A percentile compares a stretch with the other conserved stretches of the same genome.
Conservation (phyloP, 2,329 filamentous ascomycete genomes). For the Colletotrichum eleusines region DNA sequence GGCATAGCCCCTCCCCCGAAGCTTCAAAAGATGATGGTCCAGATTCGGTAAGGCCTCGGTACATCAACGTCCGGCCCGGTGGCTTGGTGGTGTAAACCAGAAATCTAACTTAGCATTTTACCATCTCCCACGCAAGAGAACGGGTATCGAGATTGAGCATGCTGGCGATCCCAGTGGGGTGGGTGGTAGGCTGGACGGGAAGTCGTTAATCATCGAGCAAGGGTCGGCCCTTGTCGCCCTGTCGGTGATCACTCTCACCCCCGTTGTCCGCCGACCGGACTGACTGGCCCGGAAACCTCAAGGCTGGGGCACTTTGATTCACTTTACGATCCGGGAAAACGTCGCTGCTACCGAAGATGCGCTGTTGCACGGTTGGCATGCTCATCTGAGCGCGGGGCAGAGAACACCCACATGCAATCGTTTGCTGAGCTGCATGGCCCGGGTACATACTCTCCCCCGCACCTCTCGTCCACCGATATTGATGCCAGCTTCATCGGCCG, state of each 20-base stretch:
- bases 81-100: neutral
- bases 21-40: conserved; percentile 8
- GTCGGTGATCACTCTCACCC: neutral
- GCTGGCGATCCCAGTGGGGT: conserved; percentile 17
- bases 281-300: neutral
- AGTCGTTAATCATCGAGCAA: conserved; percentile 29
- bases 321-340: neutral
- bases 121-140: too few relatives aligned
- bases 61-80: neutral
- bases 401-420: neutral
- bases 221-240: conserved; percentile 14
- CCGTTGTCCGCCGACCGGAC: neutral
- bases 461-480: neutral
- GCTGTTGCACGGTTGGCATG: neutral
- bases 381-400: neutral
- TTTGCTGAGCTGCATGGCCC: too few relatives aligned
- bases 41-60: neutral
- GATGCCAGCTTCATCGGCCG: too few relatives aligned
- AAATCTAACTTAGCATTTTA: too few relatives aligned
- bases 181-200: conserved; percentile 13
- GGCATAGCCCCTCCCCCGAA: conserved; percentile 10
- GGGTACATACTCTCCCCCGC: too few relatives aligned
- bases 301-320: neutral
- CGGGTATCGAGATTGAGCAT: neutral
- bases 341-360: neutral